Evolutionary conservation across 352 stramenopile species (phyloP).

Genomic region (Globisporangium viniferum): DNA sequence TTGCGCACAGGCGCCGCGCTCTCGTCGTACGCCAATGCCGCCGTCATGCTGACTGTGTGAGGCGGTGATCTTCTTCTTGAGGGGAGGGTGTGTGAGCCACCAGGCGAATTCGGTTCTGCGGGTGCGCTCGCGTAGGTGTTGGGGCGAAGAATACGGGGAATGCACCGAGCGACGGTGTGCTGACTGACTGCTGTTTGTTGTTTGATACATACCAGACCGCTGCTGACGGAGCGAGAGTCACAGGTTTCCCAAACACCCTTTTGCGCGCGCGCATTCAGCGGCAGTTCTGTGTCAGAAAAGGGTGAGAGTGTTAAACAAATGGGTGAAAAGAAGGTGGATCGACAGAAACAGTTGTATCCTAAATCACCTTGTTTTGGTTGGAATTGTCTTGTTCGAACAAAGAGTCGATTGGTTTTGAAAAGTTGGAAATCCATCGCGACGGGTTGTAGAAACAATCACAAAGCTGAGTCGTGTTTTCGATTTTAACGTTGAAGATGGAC

Average conservation of each 20-base stretch:
- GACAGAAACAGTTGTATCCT: not conserved
- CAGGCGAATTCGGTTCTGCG: slow-evolving; percentile 10
- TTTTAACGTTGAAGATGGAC: not conserved
- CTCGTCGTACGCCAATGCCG: slow-evolving; percentile 1
- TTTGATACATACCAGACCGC: not conserved
- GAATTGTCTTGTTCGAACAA: not conserved
- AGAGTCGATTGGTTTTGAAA: not conserved
- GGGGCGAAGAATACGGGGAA: not conserved
- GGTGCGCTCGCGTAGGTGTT: not conserved
- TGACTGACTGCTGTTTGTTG: slow-evolving; percentile 1
- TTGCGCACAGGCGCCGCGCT: slow-evolving; percentile 27
- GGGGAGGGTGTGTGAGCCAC: not conserved
- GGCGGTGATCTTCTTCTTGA: not conserved
- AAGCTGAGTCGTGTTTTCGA: not conserved
- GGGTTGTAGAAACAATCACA: not conserved
- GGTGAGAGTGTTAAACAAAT: not conserved
- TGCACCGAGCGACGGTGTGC: not conserved
- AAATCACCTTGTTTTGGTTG: not conserved
- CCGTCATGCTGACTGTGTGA: slow-evolving; percentile 3
- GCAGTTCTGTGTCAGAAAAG: not conserved
- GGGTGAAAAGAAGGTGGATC: not conserved
- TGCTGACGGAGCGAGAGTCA: slow-evolving; percentile 7
- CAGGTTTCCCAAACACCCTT: not conserved
- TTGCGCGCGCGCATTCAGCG: not conserved
- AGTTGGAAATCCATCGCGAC: not conserved